phyloP scores from a whole-genome alignment of 257 asterid species.

The Perilla frutescens region DNA sequence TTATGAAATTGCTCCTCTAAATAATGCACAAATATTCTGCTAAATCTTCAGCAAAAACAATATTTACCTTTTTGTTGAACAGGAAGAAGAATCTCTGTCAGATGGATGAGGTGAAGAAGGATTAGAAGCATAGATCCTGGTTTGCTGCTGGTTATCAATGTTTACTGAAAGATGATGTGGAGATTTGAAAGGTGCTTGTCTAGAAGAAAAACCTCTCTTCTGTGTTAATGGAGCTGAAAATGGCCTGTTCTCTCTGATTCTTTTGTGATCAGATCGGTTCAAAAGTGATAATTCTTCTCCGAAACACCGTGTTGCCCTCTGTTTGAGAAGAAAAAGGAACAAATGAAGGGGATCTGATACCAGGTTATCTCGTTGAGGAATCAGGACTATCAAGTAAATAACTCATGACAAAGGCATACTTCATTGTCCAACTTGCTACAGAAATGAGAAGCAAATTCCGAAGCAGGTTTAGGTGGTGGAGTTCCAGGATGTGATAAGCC shows the following conservation, averaged over 20 bases:
- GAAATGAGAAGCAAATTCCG: constrained; percentile 46
- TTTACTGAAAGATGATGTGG: constrained; percentile 46
- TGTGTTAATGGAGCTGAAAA: constrained; percentile 34
- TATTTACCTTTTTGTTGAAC: constrained; percentile 52
- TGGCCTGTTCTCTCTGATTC: constrained; percentile 36
- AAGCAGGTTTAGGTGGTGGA: constrained; percentile 39
- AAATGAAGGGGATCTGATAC: constrained; percentile 16
- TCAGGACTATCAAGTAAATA: constrained; percentile 32
- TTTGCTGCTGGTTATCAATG: constrained; percentile 38
- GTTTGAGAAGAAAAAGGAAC: constrained; percentile 38
- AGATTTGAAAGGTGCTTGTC: constrained; percentile 54
- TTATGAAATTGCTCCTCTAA: not conserved
- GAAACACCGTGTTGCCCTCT: constrained; percentile 48
- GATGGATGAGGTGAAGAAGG: constrained; percentile 44
- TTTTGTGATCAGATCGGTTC: constrained; percentile 37
- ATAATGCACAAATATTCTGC: constrained; percentile 25
- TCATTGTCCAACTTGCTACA: constrained; percentile 48
- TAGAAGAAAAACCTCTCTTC: constrained; percentile 47
- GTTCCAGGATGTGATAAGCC: constrained; percentile 41
- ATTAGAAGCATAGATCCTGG: constrained; percentile 39
- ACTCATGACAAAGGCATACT: constrained; percentile 43
- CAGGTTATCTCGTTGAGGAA: constrained; percentile 33
- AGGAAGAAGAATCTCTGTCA: constrained; percentile 39
- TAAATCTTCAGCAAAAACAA: constrained; percentile 15
- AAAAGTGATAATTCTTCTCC: constrained; percentile 49